A percentile compares a stretch with the other conserved stretches of the same genome.
These are phyloP conservation scores for Lodderomyces parapsilosis DNA, from an alignment of 1,139 yeast species.

Conservation along the genomic window DNA sequence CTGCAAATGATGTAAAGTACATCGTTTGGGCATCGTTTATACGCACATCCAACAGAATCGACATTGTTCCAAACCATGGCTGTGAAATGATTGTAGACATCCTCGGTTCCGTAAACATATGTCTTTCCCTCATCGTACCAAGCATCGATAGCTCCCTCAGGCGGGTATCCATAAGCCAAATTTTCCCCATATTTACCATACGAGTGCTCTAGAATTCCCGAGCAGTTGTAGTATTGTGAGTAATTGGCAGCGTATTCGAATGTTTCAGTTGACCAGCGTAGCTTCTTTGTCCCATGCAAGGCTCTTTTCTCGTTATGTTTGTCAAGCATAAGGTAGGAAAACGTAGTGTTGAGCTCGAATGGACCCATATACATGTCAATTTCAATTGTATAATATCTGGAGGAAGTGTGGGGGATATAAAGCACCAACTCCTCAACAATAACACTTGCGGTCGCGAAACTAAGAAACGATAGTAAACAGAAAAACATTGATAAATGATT, in stretches of 20 bases:
- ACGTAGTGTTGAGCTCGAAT: slow-evolving; percentile 18
- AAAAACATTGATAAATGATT: background rate
- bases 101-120: slow-evolving; percentile 41
- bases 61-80: slow-evolving; percentile 81
- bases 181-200: slow-evolving; percentile 86
- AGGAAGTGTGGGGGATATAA: slow-evolving; percentile 1
- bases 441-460: background rate
- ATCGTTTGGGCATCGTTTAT: slow-evolving; percentile 36
- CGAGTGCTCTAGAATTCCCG: slow-evolving; percentile 67
- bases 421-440: slow-evolving; percentile 4
- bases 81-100: slow-evolving; percentile 70
- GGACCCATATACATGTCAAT: slow-evolving; percentile 15
- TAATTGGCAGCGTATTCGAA: slow-evolving; percentile 69
- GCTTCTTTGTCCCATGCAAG: slow-evolving; percentile 54
- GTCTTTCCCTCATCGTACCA: slow-evolving; percentile 77
- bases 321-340: slow-evolving; percentile 34
- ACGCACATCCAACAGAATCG: slow-evolving; percentile 74
- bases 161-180: slow-evolving; percentile 72
- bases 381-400: slow-evolving; percentile 5
- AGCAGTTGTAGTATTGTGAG: slow-evolving; percentile 70
- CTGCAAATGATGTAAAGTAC: slow-evolving; percentile 60
- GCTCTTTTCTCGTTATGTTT: slow-evolving; percentile 73
- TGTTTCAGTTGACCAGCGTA: slow-evolving; percentile 66
- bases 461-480: background rate
- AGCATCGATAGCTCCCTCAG: slow-evolving; percentile 61